Percentiles rank a stretch among this genome's conserved stretches.
These are phyloP conservation scores for Collybiopsis luxurians DNA, from an alignment of 768 basidiomycete genomes.

Conservation along the genomic window DNA sequence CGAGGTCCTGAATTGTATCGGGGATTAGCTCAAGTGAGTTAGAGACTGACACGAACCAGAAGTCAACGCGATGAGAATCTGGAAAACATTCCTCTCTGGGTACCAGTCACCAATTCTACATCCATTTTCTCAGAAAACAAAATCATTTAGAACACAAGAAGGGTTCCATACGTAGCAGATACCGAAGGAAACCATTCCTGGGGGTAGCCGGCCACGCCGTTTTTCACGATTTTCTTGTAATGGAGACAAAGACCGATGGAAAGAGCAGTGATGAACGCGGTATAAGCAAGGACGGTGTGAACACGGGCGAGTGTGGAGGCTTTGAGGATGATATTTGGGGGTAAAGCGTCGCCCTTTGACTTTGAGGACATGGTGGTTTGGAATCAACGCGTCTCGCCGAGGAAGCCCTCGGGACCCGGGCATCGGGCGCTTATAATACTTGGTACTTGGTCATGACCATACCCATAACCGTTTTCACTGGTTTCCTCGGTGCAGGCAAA, in stretches of 20 bases:
- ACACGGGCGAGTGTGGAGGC: constrained; percentile 57
- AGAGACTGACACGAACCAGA: constrained; percentile 44
- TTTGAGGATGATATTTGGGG: constrained; percentile 23
- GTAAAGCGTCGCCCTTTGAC: background rate
- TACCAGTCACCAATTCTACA: constrained; percentile 92
- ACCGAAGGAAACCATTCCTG: constrained; percentile 93
- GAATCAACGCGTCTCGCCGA: background rate
- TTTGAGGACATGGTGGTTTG: constrained; percentile 6
- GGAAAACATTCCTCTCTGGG: constrained; percentile 81
- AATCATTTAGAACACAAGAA: background rate
- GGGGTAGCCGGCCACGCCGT: constrained; percentile 77
- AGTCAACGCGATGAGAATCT: constrained; percentile 83
- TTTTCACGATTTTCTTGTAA: constrained; percentile 84
- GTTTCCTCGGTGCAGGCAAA: constrained; percentile 84
- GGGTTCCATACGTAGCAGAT: constrained; percentile 63
- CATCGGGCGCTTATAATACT: background rate
- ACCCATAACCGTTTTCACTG: constrained; percentile 94
- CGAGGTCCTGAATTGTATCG: constrained; percentile 57
- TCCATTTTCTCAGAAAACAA: too few species aligned
- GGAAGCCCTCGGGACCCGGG: background rate
- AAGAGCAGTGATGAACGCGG: constrained; percentile 67
- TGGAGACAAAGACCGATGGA: constrained; percentile 65
- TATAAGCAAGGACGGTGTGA: constrained; percentile 64
- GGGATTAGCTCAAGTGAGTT: background rate
- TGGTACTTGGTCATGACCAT: constrained; percentile 31